Percentiles rank a stretch among this genome's conserved stretches.
phyloP scores from a whole-genome alignment of 306 rosid genomes.

The Vigna mungo region DNA sequence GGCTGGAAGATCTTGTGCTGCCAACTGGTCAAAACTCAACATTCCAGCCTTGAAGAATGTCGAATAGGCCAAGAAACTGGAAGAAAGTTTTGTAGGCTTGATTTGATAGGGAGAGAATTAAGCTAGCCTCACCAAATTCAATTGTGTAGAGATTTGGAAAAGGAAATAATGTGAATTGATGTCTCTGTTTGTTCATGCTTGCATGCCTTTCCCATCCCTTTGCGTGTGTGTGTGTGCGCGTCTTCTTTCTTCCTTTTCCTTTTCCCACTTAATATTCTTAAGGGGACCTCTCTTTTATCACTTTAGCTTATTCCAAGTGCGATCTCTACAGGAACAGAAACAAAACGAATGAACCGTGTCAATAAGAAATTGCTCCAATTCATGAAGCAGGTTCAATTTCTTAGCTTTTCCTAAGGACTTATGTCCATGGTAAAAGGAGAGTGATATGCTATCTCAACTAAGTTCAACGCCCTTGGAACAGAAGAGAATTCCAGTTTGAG shows the following conservation, averaged over 20 bases:
- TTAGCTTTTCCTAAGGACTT: neutral
- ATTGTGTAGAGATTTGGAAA: constrained; percentile 45
- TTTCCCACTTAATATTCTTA: constrained; percentile 27
- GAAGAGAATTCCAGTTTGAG: too few species aligned
- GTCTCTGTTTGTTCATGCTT: constrained; percentile 44
- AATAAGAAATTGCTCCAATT: constrained; percentile 23
- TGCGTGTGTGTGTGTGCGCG: constrained; percentile 22
- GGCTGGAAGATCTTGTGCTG: constrained; percentile 22
- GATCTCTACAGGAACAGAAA: constrained; percentile 1
- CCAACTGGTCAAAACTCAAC: constrained; percentile 22
- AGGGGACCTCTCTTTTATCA: neutral
- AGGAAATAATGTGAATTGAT: constrained; percentile 40
- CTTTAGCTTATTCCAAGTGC: constrained; percentile 24
- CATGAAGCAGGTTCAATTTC: constrained; percentile 18
- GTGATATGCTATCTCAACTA: too few species aligned
- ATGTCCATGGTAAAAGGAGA: neutral
- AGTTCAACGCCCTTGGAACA: too few species aligned
- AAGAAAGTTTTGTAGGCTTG: constrained; percentile 49
- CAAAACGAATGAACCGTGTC: constrained; percentile 5
- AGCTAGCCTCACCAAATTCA: constrained; percentile 42
- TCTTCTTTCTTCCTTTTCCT: neutral
- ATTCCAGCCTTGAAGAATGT: constrained; percentile 38
- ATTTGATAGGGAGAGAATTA: constrained; percentile 44
- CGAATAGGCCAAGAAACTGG: constrained; percentile 29
- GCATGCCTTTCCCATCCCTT: constrained; percentile 35